Evolutionary conservation across 2,329 filamentous ascomycete species (phyloP), one percentile per base, ranked within the genome.

Genomic region (Cladorrhinum sp.): DNA sequence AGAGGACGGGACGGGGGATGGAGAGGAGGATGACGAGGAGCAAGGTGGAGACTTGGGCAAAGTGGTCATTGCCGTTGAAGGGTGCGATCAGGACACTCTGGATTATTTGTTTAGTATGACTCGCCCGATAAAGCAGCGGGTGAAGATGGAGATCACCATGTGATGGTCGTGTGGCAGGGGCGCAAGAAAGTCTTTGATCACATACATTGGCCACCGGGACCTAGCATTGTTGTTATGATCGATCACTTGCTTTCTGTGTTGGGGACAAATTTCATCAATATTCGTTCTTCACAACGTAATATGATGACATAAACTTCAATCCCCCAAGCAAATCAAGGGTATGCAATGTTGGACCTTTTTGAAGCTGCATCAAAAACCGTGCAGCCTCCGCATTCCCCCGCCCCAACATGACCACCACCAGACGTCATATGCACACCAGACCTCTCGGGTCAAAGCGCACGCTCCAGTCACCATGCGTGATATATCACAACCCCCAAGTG

Each of bases 101-200:
- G 39, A 57, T 39, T 57, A 57, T 21, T 18, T 57, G 24, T 49
- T 57, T 36, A 57, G 42, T 21, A 39, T 57, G n/a, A 57, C 54
- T 9, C 16, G 54, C 7, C 54, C 54, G 14, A 57, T 57, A 18
- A 57, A 57, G 24, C 33, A 39, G 18, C 18, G 39, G 18, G 54
- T 57, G 2, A 57, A 57, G 26, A 57, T 57, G 54, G 54, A 57
- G 54, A 57, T 57, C n/a, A 57, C 54, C 18, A 57, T 57, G 54
- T 57, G 23, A 51, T 26, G 10, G 39, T 30, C 26, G 26, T 5
- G 10, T 30, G 26, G n/a, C n/a, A n/a, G n/a, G n/a, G n/a, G n/a
- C n/a, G n/a, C n/a, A n/a, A n/a, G n/a, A n/a, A n/a, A n/a, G n/a
- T n/a, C n/a, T n/a, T n/a, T n/a, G n/a, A n/a, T n/a, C n/a, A n/a